A percentile compares a stretch with the other conserved stretches of the same genome.
phyloP scores from a whole-genome alignment of 495 filamentous ascomycete species.

The Poronia punctata region DNA sequence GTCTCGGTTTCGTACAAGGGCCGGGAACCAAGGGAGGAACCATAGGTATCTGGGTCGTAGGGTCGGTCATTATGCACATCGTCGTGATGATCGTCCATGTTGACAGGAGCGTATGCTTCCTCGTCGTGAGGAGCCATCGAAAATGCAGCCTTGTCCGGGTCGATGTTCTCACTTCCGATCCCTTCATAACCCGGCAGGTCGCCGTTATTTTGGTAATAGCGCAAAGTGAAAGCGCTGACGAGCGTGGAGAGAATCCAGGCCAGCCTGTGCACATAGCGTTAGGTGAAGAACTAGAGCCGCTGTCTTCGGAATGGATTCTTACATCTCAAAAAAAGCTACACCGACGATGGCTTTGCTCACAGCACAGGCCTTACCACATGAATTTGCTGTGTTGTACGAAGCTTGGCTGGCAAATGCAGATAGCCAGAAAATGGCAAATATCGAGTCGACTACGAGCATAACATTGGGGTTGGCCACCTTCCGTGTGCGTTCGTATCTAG shows the following conservation, averaged over 20 bases:
- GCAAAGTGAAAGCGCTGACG: slow-evolving; percentile 69
- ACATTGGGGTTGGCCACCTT: slow-evolving; percentile 77
- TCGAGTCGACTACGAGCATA: slow-evolving; percentile 64
- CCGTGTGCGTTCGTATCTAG: slow-evolving; percentile 73
- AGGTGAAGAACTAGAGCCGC: slow-evolving; percentile 1
- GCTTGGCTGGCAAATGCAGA: slow-evolving; percentile 73
- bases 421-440: slow-evolving; percentile 78
- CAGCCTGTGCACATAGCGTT: slow-evolving; percentile 44
- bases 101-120: slow-evolving; percentile 42
- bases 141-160: slow-evolving; percentile 53
- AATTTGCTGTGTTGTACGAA: slow-evolving; percentile 49
- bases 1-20: slow-evolving; percentile 23
- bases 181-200: slow-evolving; percentile 63
- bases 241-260: slow-evolving; percentile 65
- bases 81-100: slow-evolving; percentile 36
- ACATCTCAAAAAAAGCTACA: slow-evolving; percentile 77
- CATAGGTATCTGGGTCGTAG: slow-evolving; percentile 30
- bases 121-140: slow-evolving; percentile 50
- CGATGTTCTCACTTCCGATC: slow-evolving; percentile 44
- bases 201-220: slow-evolving; percentile 72
- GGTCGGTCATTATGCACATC: slow-evolving; percentile 17
- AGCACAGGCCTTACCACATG: slow-evolving; percentile 51
- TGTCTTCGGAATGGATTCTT: slow-evolving; percentile 24
- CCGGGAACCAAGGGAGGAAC: slow-evolving; percentile 22
- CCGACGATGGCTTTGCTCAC: slow-evolving; percentile 73